Evolutionary conservation across 768 basidiomycete genomes (phyloP).

Genomic region (Pisolithus orientalis): DNA sequence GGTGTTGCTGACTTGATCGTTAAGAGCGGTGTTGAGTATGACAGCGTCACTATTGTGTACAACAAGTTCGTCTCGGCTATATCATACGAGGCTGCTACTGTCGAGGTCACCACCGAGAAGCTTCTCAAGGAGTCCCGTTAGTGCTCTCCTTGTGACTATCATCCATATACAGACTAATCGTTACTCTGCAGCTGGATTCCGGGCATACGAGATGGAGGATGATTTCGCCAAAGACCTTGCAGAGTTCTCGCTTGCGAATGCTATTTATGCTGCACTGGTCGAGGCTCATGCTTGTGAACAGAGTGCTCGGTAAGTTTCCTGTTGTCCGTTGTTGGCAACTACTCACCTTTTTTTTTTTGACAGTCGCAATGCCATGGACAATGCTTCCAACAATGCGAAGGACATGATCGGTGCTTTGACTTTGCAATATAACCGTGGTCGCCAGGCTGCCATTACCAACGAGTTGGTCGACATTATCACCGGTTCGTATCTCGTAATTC

Average conservation of each 20-base stretch:
- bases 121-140: constrained; percentile 74
- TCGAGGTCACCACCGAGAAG: constrained; percentile 78
- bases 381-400: constrained; percentile 94
- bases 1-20: constrained; percentile 90
- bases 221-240: constrained; percentile 89
- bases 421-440: constrained; percentile 98
- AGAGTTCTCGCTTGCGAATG: constrained; percentile 95
- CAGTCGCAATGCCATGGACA: constrained; percentile 98
- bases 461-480: constrained; percentile 91
- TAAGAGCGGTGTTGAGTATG: constrained; percentile 80
- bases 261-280: constrained; percentile 88
- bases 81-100: constrained; percentile 74
- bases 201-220: constrained; percentile 96
- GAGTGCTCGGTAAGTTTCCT: constrained; percentile 63
- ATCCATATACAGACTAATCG: background rate
- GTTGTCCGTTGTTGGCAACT: background rate
- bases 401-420: constrained; percentile 87
- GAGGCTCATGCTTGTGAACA: constrained; percentile 96
- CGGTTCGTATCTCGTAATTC: constrained; percentile 36
- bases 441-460: constrained; percentile 96
- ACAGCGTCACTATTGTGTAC: constrained; percentile 75
- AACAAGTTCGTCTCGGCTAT: constrained; percentile 87
- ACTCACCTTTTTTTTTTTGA: background rate
- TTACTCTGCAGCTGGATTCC: constrained; percentile 66
- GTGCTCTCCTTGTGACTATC: constrained; percentile 23